Conservation (phyloP, 805 yeast species). For the Tetrapisispora namnaoensis region DNA sequence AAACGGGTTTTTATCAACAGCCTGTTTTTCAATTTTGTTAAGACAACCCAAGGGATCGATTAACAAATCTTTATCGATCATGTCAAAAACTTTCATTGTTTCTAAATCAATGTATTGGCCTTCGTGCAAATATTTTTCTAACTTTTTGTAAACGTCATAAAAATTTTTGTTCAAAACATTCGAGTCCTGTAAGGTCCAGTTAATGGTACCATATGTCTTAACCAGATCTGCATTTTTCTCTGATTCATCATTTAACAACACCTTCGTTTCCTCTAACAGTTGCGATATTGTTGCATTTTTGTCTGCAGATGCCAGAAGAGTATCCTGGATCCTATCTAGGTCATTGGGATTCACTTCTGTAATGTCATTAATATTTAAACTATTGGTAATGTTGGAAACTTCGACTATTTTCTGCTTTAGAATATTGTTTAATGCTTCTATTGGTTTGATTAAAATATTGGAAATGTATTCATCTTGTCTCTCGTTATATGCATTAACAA, state of each 20-base stretch:
- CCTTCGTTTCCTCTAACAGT: conserved; percentile 35
- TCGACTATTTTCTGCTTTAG: conserved; percentile 32
- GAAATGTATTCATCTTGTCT: conserved; percentile 46
- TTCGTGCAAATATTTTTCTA: conserved; percentile 41
- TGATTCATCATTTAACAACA: conserved; percentile 40
- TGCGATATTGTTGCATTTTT: not conserved
- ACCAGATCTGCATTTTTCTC: conserved; percentile 47
- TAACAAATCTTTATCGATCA: conserved; percentile 39
- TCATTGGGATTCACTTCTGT: conserved; percentile 29
- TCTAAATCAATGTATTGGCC: conserved; percentile 55
- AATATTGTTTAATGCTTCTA: conserved; percentile 37
- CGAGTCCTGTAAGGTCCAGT: conserved; percentile 47
- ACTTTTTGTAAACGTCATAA: conserved; percentile 34
- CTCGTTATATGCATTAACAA: conserved; percentile 58
- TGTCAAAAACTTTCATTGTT: conserved; percentile 37
- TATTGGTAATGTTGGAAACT: not conserved
- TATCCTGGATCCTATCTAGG: not conserved
- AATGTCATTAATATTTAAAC: not conserved
- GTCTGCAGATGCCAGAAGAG: not conserved
- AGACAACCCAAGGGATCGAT: not conserved
- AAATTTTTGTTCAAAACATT: conserved; percentile 32
- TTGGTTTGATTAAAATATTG: conserved; percentile 38
- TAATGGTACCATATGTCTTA: conserved; percentile 39
- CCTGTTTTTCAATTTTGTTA: not conserved
- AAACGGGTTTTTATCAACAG: conserved; percentile 23